A percentile compares a stretch with the other conserved stretches of the same genome.
Conservation (phyloP, 441 rosid genomes). For the Geranium incanum region DNA sequence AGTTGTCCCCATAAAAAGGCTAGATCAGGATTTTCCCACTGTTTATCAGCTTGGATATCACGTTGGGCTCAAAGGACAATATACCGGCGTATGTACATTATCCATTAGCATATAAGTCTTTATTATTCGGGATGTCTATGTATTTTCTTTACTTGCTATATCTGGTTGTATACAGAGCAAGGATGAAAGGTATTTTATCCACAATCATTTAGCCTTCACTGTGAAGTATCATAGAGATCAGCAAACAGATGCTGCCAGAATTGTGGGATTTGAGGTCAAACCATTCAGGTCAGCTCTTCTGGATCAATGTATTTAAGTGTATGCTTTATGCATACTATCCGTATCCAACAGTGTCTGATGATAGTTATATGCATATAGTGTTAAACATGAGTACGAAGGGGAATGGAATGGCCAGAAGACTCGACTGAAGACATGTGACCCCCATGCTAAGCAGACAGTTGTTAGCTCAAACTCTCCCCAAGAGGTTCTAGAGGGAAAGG, state of each 20-base stretch:
- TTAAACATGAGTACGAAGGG: constrained; percentile 64
- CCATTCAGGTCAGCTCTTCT: constrained; percentile 27
- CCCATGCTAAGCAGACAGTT: constrained; percentile 51
- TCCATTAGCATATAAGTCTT: too few species aligned
- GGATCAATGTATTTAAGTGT: too few species aligned
- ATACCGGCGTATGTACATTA: constrained; percentile 43
- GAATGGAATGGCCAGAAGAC: constrained; percentile 44
- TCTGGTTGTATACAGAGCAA: constrained; percentile 29
- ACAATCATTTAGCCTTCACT: neutral
- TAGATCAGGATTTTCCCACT: constrained; percentile 46
- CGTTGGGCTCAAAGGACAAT: constrained; percentile 63
- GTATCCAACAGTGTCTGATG: too few species aligned
- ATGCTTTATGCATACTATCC: too few species aligned
- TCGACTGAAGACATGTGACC: constrained; percentile 59
- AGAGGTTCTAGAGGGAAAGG: constrained; percentile 57
- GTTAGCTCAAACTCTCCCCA: constrained; percentile 60
- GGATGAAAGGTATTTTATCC: constrained; percentile 20
- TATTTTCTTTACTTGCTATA: constrained; percentile 17
- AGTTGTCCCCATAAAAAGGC: constrained; percentile 52
- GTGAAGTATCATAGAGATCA: too few species aligned
- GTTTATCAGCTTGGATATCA: constrained; percentile 65
- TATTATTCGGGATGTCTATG: too few species aligned
- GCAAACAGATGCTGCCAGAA: too few species aligned
- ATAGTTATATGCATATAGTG: constrained; percentile 22
- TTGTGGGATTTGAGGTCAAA: constrained; percentile 15